Evolutionary conservation across 805 yeast species (phyloP).

Genomic region (Metschnikowia drakensbergensis): DNA sequence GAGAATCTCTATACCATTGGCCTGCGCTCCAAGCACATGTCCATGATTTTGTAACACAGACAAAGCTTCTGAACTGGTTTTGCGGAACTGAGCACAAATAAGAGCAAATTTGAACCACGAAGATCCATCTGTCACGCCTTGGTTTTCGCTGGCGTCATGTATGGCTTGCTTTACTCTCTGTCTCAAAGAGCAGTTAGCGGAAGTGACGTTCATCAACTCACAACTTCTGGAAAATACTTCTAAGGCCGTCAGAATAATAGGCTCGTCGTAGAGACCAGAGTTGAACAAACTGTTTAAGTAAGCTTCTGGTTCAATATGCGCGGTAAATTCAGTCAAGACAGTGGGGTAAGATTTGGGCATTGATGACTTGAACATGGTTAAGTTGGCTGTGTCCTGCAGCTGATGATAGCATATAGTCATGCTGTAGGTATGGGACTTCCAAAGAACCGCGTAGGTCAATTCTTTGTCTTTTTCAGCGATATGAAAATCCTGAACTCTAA

Average conservation of each 20-base stretch:
- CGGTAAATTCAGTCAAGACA: constrained; percentile 7
- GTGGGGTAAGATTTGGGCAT: constrained; percentile 31
- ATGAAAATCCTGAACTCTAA: constrained; percentile 16
- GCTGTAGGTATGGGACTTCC: constrained; percentile 58
- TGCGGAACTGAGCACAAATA: constrained; percentile 67
- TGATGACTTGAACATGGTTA: constrained; percentile 19
- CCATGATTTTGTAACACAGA: constrained; percentile 23
- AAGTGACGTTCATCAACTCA: constrained; percentile 12
- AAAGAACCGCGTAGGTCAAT: constrained; percentile 37
- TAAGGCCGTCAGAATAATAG: constrained; percentile 50
- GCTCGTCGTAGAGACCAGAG: constrained; percentile 44
- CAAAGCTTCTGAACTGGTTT: constrained; percentile 57
- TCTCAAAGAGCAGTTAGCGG: constrained; percentile 20
- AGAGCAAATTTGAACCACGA: constrained; percentile 70
- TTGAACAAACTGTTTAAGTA: constrained; percentile 36
- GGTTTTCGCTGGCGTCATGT: constrained; percentile 9
- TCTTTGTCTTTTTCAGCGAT: not conserved
- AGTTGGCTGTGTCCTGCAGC: not conserved
- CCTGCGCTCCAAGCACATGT: constrained; percentile 24
- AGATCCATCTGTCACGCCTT: constrained; percentile 34
- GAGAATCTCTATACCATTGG: constrained; percentile 31
- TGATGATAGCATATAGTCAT: constrained; percentile 8
- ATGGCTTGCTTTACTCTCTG: constrained; percentile 19
- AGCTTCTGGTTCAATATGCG: constrained; percentile 6
- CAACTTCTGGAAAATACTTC: constrained; percentile 47